phyloP scores from a whole-genome alignment of 139 green algal species.

The Chlamydomonas sphaeroides region DNA sequence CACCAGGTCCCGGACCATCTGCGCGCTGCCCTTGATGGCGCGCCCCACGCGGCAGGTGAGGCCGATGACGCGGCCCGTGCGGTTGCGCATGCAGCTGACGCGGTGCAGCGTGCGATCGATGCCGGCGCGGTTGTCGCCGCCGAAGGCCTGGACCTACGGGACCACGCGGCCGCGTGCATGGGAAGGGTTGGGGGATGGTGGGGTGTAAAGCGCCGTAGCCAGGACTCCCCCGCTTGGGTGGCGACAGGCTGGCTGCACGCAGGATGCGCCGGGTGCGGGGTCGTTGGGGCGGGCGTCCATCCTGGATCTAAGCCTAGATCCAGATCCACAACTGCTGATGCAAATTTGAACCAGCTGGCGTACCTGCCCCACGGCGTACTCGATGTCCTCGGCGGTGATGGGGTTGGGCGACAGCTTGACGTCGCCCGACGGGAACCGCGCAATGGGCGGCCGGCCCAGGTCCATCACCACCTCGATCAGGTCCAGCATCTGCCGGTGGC shows the following conservation, averaged over 20 bases:
- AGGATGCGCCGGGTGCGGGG: too few relatives aligned
- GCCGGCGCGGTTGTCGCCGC: constrained; percentile 91
- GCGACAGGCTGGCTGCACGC: too few relatives aligned
- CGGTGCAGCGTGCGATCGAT: constrained; percentile 95
- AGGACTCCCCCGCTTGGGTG: too few relatives aligned
- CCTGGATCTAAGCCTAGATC: too few relatives aligned
- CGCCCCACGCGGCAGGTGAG: constrained; percentile 96
- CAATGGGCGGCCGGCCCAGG: constrained; percentile 77
- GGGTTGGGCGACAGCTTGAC: constrained; percentile 53
- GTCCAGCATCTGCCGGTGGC: constrained; percentile 40
- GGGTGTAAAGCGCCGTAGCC: too few relatives aligned
- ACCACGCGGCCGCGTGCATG: too few relatives aligned
- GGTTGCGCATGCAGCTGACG: constrained; percentile 91
- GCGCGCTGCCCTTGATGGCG: constrained; percentile 89
- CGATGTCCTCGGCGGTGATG: constrained; percentile 78
- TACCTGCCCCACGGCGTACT: constrained; percentile 69
- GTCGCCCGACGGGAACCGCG: constrained; percentile 78
- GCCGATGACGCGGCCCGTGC: constrained; percentile 87
- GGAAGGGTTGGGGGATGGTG: too few relatives aligned
- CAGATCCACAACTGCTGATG: too few relatives aligned
- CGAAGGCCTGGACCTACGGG: too few relatives aligned
- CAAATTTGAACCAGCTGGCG: too few relatives aligned
- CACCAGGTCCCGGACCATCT: constrained; percentile 94
- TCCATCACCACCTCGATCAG: constrained; percentile 66
- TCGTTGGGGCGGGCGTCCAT: too few relatives aligned